phyloP scores from a whole-genome alignment of 1,139 yeast genomes.

The Scheffersomyces insectosa region DNA sequence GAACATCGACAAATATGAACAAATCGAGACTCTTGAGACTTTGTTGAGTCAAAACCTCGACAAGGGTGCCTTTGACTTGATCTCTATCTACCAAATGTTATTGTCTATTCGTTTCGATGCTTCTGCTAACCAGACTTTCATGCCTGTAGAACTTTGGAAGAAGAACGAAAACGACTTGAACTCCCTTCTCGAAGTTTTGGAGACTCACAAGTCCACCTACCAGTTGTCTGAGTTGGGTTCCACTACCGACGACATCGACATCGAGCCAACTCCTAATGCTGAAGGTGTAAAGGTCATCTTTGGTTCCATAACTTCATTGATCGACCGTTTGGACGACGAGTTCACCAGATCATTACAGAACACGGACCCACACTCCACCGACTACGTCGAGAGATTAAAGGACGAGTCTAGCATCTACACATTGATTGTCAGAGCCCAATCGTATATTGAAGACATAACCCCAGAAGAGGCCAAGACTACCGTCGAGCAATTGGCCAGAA shows the following conservation, averaged over 20 bases:
- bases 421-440: slow-evolving; percentile 79
- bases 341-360: slow-evolving; percentile 83
- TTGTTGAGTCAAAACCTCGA: slow-evolving; percentile 40
- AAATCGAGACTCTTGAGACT: slow-evolving; percentile 68
- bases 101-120: slow-evolving; percentile 89
- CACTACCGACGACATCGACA: slow-evolving; percentile 77
- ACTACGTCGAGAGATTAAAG: slow-evolving; percentile 85
- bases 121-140: slow-evolving; percentile 62
- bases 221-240: slow-evolving; percentile 78
- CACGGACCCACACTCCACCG: slow-evolving; percentile 93
- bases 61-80: slow-evolving; percentile 60
- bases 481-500: slow-evolving; percentile 70
- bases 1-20: slow-evolving; percentile 83
- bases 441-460: slow-evolving; percentile 72
- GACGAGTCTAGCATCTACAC: slow-evolving; percentile 81
- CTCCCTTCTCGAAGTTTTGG: slow-evolving; percentile 66
- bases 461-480: slow-evolving; percentile 45
- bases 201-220: slow-evolving; percentile 55
- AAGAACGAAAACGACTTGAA: slow-evolving; percentile 63
- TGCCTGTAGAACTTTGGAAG: slow-evolving; percentile 86
- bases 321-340: slow-evolving; percentile 95
- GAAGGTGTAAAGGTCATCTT: slow-evolving; percentile 71
- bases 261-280: slow-evolving; percentile 66
- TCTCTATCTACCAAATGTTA: slow-evolving; percentile 76
- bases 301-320: slow-evolving; percentile 83